Conservation (phyloP, 495 filamentous ascomycete species). For the Thermochaetoides thermophila region DNA sequence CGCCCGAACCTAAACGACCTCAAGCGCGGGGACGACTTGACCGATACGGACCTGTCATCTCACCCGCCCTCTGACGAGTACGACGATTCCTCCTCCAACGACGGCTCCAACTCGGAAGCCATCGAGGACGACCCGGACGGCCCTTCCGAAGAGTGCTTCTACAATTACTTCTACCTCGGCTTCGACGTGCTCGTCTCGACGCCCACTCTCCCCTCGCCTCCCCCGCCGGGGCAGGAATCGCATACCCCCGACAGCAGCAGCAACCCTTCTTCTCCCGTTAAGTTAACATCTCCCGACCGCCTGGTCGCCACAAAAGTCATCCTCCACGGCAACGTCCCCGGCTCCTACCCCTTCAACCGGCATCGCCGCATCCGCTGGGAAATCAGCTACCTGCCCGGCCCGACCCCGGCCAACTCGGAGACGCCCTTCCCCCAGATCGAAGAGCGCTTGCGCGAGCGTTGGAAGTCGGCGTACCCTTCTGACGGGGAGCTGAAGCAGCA, state of each 20-base stretch:
- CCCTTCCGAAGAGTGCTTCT: constrained; percentile 64
- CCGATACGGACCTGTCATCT: constrained; percentile 75
- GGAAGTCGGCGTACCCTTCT: constrained; percentile 49
- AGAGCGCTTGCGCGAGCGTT: constrained; percentile 49
- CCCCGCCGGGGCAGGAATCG: constrained; percentile 42
- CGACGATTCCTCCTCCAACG: constrained; percentile 51
- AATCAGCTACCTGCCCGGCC: constrained; percentile 40
- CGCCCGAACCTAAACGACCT: constrained; percentile 35
- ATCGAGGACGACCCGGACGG: constrained; percentile 33
- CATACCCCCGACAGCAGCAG: constrained; percentile 4
- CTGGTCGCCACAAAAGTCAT: constrained; percentile 80
- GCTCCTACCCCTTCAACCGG: constrained; percentile 91
- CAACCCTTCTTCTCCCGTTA: constrained; percentile 24
- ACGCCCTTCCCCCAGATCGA: constrained; percentile 58
- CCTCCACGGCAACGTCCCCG: constrained; percentile 85
- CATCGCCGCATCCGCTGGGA: constrained; percentile 83
- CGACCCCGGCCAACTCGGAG: constrained; percentile 49
- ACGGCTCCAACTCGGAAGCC: constrained; percentile 44
- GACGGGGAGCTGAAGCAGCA: constrained; percentile 48
- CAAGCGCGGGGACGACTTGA: constrained; percentile 41
- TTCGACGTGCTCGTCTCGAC: constrained; percentile 87
- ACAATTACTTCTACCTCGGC: constrained; percentile 91
- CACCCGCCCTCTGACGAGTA: constrained; percentile 61
- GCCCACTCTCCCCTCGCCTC: constrained; percentile 44
- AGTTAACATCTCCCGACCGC: constrained; percentile 32